These are phyloP conservation scores for Alliaria petiolata DNA, from an alignment of 345 rosid genomes.

Conservation along the genomic window DNA sequence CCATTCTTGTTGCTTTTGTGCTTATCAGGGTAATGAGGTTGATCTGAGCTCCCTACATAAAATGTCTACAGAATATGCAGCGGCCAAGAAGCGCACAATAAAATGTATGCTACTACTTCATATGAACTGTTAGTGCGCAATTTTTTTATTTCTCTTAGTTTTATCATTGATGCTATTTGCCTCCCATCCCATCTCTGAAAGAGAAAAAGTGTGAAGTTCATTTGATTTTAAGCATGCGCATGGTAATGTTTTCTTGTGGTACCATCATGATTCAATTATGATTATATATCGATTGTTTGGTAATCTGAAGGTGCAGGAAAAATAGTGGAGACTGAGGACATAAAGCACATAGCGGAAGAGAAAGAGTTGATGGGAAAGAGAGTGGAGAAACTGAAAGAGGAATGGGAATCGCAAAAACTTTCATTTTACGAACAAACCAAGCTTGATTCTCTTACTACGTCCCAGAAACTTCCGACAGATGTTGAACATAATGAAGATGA, in stretches of 20 bases:
- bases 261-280: too few species aligned
- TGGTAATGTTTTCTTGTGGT: too few species aligned
- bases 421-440: conserved; percentile 34
- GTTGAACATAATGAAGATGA: conserved; percentile 1
- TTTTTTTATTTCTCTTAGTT: not conserved
- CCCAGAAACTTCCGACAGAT: not conserved
- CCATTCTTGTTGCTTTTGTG: too few species aligned
- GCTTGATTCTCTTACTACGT: conserved; percentile 16
- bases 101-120: conserved; percentile 40
- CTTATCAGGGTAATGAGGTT: not conserved
- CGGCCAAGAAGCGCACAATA: too few species aligned
- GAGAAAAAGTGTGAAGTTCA: not conserved
- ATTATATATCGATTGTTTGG: too few species aligned
- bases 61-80: too few species aligned
- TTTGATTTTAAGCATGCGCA: not conserved
- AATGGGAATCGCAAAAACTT: not conserved
- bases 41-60: too few species aligned
- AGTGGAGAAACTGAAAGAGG: not conserved
- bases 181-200: not conserved
- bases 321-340: conserved; percentile 29
- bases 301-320: conserved; percentile 26
- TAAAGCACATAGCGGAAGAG: too few species aligned
- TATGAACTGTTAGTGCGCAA: conserved; percentile 2
- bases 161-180: not conserved
- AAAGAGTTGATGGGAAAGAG: conserved; percentile 33